Base-by-base conservation (phyloP, 139 green algal genomes). In the Chlamydomonas sp. region DNA sequence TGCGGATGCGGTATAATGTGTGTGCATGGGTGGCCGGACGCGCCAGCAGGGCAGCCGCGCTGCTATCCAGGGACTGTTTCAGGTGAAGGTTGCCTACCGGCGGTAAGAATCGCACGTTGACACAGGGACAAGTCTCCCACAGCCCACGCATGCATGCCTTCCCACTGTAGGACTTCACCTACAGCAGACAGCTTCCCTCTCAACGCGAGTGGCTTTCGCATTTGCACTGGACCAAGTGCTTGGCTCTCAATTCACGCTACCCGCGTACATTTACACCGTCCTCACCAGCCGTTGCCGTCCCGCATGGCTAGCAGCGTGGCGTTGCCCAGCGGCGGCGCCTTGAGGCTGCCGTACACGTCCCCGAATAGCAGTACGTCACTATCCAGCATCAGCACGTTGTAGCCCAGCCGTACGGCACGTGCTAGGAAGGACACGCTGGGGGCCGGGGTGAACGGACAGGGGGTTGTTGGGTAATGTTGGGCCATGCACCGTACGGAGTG, bases 361-460 rank as follows among this genome's bases (percentile, higher is more conserved):
- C 68, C 66, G 64, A 89, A 85, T 0, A 81, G 83, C 3, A 91
- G 10, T 18, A 91, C 84, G 60, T 92, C 89, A 3, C 62, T 81
- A 64, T 92, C 89, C 71, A 92, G 71, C 66, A 90, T 69, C 64
- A 92, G 85, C 66, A 90, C 89, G 31, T 82, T 86, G 73, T 72
- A 16, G 75, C 83, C 83, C 71, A 92, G 79, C 4, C 89, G 84
- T 14, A 80, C 71, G 12, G 64, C 73, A 17, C 89, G 89, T 2
- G 60, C 69, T 61, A 89, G 72, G 68, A 84, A 85, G 17, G 78
- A 75, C 0, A 88, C 84, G 20, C 84, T 87, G 82, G 5, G n/a
- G 58, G 5, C 57, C 63, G 9, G 64, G 49, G 79, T 58, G 63
- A 14, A 49, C 3, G 17, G 1, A 20, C 72, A 20, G 58, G 60